A percentile compares a stretch with the other conserved stretches of the same genome.
Evolutionary conservation across 2,329 filamentous ascomycete genomes (phyloP).

Genomic region (Cytospora schulzeri): DNA sequence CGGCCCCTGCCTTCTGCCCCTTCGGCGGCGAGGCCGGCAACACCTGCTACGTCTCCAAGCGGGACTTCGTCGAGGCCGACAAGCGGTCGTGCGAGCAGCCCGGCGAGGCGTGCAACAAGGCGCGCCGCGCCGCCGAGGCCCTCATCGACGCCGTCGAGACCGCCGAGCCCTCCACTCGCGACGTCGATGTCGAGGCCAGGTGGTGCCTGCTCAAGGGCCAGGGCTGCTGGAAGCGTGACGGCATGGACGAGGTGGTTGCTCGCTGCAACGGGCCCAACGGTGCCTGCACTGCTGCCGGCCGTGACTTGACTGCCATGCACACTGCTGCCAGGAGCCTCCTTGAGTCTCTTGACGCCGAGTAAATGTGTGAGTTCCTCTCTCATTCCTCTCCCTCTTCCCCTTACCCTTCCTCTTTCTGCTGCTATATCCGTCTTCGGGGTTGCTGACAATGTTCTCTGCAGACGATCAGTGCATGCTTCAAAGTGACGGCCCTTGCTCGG

Average conservation of each 20-base stretch:
- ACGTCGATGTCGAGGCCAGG: slow-evolving; percentile 29
- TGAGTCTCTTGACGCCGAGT: slow-evolving; percentile 27
- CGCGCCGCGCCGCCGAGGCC: slow-evolving; percentile 43
- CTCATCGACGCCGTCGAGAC: slow-evolving; percentile 37
- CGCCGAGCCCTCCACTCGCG: slow-evolving; percentile 14
- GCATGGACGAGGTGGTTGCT: slow-evolving; percentile 30
- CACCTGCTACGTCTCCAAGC: slow-evolving; percentile 28
- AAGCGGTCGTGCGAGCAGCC: slow-evolving; percentile 41
- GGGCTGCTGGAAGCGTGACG: slow-evolving; percentile 40
- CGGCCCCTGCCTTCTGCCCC: slow-evolving; percentile 24
- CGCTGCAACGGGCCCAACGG: slow-evolving; percentile 38
- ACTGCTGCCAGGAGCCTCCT: slow-evolving; percentile 37
- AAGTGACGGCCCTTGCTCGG: background rate
- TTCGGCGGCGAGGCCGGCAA: slow-evolving; percentile 31
- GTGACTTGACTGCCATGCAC: slow-evolving; percentile 41
- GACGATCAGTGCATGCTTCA: background rate
- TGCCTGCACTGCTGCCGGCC: slow-evolving; percentile 40
- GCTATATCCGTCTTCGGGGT: background rate
- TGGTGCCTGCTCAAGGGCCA: slow-evolving; percentile 37
- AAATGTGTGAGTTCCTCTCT: slow-evolving; percentile 2
- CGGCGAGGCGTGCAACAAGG: slow-evolving; percentile 46
- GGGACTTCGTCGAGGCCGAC: slow-evolving; percentile 29
- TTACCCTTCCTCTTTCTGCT: background rate
- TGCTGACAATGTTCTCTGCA: background rate
- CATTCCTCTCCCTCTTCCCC: too few relatives aligned